These are phyloP conservation scores for Canavalia ensiformis DNA, from an alignment of 306 rosid genomes.

Conservation along the genomic window DNA sequence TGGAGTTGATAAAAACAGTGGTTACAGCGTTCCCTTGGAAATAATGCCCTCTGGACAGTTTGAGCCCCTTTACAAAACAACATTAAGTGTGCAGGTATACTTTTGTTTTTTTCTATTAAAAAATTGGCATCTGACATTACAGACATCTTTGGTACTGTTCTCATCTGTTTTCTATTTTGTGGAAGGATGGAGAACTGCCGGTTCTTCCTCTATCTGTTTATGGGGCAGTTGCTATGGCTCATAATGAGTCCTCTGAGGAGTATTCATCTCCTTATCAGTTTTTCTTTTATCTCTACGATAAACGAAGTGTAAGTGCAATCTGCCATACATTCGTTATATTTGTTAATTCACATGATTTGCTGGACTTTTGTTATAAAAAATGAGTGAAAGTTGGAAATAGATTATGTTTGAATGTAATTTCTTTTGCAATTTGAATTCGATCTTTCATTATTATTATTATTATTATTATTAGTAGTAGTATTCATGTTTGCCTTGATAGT, in stretches of 20 bases:
- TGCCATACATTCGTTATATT: not conserved
- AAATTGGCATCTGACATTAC: slow-evolving; percentile 29
- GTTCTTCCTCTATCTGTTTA: slow-evolving; percentile 93
- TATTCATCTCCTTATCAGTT: slow-evolving; percentile 90
- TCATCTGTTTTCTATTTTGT: slow-evolving; percentile 40
- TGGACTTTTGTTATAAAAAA: slow-evolving; percentile 26
- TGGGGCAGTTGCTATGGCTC: slow-evolving; percentile 97
- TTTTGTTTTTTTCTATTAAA: slow-evolving; percentile 24
- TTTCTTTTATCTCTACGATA: slow-evolving; percentile 92
- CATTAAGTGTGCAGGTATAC: slow-evolving; percentile 81
- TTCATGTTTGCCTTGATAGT: not conserved
- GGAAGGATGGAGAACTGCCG: slow-evolving; percentile 96
- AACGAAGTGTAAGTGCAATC: slow-evolving; percentile 74
- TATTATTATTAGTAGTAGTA: no score
- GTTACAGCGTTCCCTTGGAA: slow-evolving; percentile 79
- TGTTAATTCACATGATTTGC: not conserved
- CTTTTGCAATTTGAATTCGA: slow-evolving; percentile 8
- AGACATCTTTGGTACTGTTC: slow-evolving; percentile 8
- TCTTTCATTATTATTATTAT: not conserved
- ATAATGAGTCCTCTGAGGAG: slow-evolving; percentile 86
- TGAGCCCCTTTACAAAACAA: slow-evolving; percentile 87
- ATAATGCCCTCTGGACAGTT: slow-evolving; percentile 94
- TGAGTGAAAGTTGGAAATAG: slow-evolving; percentile 35
- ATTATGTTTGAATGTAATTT: slow-evolving; percentile 1
- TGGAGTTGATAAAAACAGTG: slow-evolving; percentile 65